These are phyloP conservation scores for Solanum stenotomum DNA, from an alignment of 257 asterid genomes.

Conservation along the genomic window DNA sequence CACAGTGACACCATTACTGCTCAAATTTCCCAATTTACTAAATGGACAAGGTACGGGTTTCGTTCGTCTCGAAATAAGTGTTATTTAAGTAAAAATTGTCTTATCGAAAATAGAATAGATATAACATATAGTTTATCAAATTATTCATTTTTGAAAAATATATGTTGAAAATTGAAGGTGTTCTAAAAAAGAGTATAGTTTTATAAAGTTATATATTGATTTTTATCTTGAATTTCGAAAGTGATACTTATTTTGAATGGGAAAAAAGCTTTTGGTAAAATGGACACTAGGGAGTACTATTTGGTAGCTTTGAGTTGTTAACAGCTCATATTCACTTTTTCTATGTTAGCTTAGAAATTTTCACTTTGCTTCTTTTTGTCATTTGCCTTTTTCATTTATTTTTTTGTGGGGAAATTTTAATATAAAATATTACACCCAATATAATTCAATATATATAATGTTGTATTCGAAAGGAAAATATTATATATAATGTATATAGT, in stretches of 20 bases:
- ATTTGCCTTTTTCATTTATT: background rate
- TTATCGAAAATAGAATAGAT: no score
- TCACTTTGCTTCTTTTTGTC: background rate
- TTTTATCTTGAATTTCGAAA: background rate
- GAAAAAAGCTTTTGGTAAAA: background rate
- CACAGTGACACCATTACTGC: background rate
- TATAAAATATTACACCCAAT: no score
- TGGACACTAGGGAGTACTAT: background rate
- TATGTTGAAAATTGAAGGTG: fast-evolving
- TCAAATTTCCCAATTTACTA: background rate
- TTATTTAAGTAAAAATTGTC: no score
- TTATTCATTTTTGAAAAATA: background rate
- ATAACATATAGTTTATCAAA: background rate
- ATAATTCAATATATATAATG: background rate
- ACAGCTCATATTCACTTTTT: slow-evolving; percentile 34
- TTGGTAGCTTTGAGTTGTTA: slow-evolving; percentile 27
- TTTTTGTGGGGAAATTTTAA: background rate
- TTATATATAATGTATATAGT: background rate
- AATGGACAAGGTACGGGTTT: background rate
- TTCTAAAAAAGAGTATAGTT: background rate
- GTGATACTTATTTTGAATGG: background rate
- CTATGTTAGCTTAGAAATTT: slow-evolving; percentile 4
- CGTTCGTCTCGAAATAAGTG: no score
- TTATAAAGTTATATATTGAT: background rate
- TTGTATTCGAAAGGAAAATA: background rate